A percentile compares a stretch with the other conserved stretches of the same genome.
Evolutionary conservation across 164 flowering plant genomes (phyloP).

Genomic region (Cinnamomum chago): DNA sequence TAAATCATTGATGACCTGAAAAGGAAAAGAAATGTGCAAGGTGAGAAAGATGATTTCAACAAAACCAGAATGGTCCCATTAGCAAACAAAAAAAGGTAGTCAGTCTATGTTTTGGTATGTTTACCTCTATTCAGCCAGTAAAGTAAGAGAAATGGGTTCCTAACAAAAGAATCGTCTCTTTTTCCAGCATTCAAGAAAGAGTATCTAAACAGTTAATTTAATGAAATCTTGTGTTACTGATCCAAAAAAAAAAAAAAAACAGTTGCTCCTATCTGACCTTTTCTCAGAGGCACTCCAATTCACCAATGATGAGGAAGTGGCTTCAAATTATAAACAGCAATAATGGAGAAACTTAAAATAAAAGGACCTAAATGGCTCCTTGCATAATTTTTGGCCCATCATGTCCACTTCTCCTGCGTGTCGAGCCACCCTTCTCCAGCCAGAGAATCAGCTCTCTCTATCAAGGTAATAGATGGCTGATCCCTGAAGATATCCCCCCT

Average conservation of each 20-base stretch:
- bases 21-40: slow-evolving; percentile 4
- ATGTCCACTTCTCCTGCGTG: neutral
- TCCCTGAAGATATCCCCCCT: too few relatives aligned
- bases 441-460: too few relatives aligned
- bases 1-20: slow-evolving; percentile 81
- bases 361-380: neutral
- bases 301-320: neutral
- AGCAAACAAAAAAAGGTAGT: neutral
- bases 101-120: neutral
- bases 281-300: neutral
- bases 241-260: too few relatives aligned
- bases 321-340: too few relatives aligned
- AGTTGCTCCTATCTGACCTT: neutral
- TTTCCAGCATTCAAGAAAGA: neutral
- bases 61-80: neutral
- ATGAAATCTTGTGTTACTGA: too few relatives aligned
- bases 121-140: neutral
- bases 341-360: neutral
- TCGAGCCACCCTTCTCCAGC: too few relatives aligned
- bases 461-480: too few relatives aligned
- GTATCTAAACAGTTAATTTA: too few relatives aligned
- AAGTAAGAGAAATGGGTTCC: neutral
- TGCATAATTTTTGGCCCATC: neutral
- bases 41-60: neutral
- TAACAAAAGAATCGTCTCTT: neutral